These are phyloP conservation scores for Populus davidiana DNA, from an alignment of 345 rosid species.

Conservation along the genomic window DNA sequence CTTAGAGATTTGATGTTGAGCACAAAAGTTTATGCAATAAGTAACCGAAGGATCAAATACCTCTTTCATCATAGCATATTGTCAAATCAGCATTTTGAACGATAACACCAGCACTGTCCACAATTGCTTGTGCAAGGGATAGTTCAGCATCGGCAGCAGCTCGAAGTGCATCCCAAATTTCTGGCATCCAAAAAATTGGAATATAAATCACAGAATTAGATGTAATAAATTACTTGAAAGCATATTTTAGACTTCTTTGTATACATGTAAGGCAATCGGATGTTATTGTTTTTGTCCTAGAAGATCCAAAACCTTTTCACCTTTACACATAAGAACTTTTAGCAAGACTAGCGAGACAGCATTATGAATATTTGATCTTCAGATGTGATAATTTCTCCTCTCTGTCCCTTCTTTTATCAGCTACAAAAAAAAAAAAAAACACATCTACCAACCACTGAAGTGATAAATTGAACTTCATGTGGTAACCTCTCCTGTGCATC, in stretches of 20 bases:
- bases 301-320: not conserved
- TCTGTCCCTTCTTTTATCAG: not conserved
- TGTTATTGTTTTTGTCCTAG: no score
- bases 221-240: not conserved
- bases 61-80: conserved; percentile 82
- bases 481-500: not conserved
- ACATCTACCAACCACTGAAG: not conserved
- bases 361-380: not conserved
- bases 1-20: not conserved
- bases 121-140: conserved; percentile 60
- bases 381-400: not conserved
- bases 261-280: not conserved
- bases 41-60: conserved; percentile 17
- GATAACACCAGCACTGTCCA: conserved; percentile 80
- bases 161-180: conserved; percentile 89
- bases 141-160: conserved; percentile 71
- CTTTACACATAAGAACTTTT: not conserved
- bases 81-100: conserved; percentile 71
- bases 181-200: conserved; percentile 25
- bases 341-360: not conserved
- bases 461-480: not conserved
- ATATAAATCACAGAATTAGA: not conserved
- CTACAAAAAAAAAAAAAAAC: not conserved
- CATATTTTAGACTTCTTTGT: not conserved
- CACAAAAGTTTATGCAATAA: not conserved